These are phyloP conservation scores for Claviceps sorghi DNA, from an alignment of 2,329 filamentous ascomycete genomes.

Conservation along the genomic window DNA sequence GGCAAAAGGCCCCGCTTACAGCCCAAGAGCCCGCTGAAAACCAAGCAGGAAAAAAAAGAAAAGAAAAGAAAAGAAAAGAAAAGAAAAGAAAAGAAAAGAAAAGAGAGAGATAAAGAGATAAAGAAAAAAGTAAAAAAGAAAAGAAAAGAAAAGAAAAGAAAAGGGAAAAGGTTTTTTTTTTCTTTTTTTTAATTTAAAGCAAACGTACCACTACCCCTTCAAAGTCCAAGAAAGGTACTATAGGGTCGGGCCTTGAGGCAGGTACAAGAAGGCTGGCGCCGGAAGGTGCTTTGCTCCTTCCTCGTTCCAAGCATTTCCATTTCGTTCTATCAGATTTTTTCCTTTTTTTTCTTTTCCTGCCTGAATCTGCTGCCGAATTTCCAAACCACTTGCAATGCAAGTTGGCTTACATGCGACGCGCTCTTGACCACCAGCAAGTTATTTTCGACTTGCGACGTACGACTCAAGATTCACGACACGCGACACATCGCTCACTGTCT, in stretches of 20 bases:
- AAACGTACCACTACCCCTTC: background rate
- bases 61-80: too few species aligned
- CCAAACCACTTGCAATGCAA: background rate
- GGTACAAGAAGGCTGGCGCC: slow-evolving; percentile 2
- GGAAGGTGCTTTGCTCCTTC: background rate
- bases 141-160: background rate
- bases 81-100: too few species aligned
- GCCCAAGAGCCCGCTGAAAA: background rate
- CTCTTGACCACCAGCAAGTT: too few species aligned
- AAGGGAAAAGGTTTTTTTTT: background rate
- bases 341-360: background rate
- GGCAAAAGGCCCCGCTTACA: background rate
- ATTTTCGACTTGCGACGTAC: background rate
- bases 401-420: background rate
- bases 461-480: too few species aligned
- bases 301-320: background rate
- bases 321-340: too few species aligned
- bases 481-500: too few species aligned
- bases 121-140: background rate
- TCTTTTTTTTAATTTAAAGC: too few species aligned
- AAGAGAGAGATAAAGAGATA: background rate
- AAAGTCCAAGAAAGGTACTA: background rate
- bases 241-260: background rate
- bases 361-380: background rate
- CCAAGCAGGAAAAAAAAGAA: too few species aligned